Evolutionary conservation across 2,329 filamentous ascomycete genomes (phyloP), one percentile per base, ranked within the genome.

Genomic region (Tolypocladium cylindrosporum): DNA sequence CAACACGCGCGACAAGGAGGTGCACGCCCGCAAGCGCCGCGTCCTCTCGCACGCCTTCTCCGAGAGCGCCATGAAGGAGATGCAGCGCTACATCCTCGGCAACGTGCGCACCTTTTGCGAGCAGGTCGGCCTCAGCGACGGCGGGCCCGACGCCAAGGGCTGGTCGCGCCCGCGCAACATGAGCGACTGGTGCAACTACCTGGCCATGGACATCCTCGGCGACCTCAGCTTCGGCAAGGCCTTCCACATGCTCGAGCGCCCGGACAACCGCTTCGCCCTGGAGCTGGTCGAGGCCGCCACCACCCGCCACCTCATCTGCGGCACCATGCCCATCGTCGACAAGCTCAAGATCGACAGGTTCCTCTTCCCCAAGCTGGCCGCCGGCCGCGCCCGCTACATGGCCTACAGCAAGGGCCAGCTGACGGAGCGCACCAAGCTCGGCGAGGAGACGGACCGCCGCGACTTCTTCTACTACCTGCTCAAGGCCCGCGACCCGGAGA

Each of bases 381-480:
- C 79, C 31, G 85, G 85, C 50, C 81, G 87, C 3, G 86, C 82
- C 68, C 79, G 82, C 60, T 90, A 90, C 68, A 88, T 90, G 80
- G 79, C 80, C 55, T 89, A 89, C 72, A 87, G 84, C 70, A 84
- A 86, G 55, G 75, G 77, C 2, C 87, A 89, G 71, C 79, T 88
- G 45, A 79, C 79, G 16, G 83, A 89, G 65, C 80, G 87, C 31
- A 88, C 85, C 54, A 83, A 84, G 60, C 74, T 87, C 34, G 85
- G 85, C 36, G 83, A 84, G 62, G 83, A 82, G 62, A 85, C 80
- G 54, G 85, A 84, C 64, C 85, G 87, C 40, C 84, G 86, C 58
- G 88, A 90, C 68, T 90, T 90, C 75, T 90, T 90, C 74, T 86
- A 89, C 71, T 85, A 90, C 69, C 79, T 91, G 13, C 79, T 90